These are phyloP conservation scores for Metarhizium robertsii DNA, from an alignment of 2,329 filamentous ascomycete species.

Conservation along the genomic window DNA sequence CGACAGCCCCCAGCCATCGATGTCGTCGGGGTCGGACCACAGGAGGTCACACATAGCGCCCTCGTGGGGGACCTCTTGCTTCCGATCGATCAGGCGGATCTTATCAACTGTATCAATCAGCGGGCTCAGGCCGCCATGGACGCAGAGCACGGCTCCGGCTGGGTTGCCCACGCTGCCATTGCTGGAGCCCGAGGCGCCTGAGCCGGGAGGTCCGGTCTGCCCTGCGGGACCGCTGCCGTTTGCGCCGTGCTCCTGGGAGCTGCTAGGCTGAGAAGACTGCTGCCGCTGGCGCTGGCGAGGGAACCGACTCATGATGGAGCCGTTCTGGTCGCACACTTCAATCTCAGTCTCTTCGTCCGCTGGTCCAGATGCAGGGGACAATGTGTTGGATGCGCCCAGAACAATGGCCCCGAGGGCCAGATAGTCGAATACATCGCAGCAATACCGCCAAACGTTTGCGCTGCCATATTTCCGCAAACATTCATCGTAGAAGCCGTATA, in stretches of 20 bases:
- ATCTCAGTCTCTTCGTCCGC: slow-evolving; percentile 74
- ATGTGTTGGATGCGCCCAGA: slow-evolving; percentile 68
- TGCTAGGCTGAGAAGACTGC: background rate
- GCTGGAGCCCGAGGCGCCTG: slow-evolving; percentile 65
- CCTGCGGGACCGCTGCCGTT: slow-evolving; percentile 9
- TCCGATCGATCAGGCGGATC: slow-evolving; percentile 87
- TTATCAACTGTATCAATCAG: slow-evolving; percentile 91
- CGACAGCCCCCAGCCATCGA: slow-evolving; percentile 91
- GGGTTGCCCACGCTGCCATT: slow-evolving; percentile 54
- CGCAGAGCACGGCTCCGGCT: slow-evolving; percentile 82
- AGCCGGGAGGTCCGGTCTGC: slow-evolving; percentile 63
- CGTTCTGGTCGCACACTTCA: slow-evolving; percentile 80
- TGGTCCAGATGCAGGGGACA: slow-evolving; percentile 34
- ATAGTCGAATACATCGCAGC: slow-evolving; percentile 97
- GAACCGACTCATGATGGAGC: slow-evolving; percentile 68
- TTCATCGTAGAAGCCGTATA: slow-evolving; percentile 98
- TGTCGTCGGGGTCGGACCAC: slow-evolving; percentile 97
- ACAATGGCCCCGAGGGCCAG: slow-evolving; percentile 83
- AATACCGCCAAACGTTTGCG: slow-evolving; percentile 94
- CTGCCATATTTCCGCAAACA: slow-evolving; percentile 93
- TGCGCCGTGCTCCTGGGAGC: slow-evolving; percentile 13
- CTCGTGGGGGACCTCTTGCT: slow-evolving; percentile 97
- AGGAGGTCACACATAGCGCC: slow-evolving; percentile 97
- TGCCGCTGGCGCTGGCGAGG: slow-evolving; percentile 35
- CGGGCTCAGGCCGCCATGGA: slow-evolving; percentile 87